Conservation (phyloP, 2,329 filamentous ascomycete genomes). For the Colletotrichum destructivum region DNA sequence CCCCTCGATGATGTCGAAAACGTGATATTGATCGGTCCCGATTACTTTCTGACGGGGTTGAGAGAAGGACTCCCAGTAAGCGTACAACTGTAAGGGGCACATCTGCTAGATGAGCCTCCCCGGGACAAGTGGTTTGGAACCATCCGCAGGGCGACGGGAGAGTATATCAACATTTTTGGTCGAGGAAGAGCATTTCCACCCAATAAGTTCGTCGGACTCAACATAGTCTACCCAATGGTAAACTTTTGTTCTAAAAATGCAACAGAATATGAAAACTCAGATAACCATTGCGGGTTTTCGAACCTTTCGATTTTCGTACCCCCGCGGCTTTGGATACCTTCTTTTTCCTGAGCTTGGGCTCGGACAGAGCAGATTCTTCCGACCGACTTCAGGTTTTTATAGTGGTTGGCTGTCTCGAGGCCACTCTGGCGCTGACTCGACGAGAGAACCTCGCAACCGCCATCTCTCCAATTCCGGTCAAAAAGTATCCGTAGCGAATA, state of each 20-base stretch:
- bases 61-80: neutral
- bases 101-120: neutral
- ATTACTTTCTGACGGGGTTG: neutral
- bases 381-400: too few species aligned
- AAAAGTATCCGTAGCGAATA: too few species aligned
- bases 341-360: too few species aligned
- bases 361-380: too few species aligned
- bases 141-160: neutral
- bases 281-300: too few species aligned
- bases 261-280: neutral
- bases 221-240: neutral
- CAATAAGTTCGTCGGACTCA: neutral
- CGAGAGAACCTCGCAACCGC: too few species aligned
- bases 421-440: too few species aligned
- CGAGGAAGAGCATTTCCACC: neutral
- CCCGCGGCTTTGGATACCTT: too few species aligned
- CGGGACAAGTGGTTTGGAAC: neutral
- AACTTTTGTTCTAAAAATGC: neutral
- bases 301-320: too few species aligned
- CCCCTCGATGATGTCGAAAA: neutral
- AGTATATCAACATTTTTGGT: neutral
- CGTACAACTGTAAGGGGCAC: neutral
- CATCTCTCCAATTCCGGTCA: too few species aligned
- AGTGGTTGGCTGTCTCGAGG: too few species aligned
- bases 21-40: neutral